Conservation (phyloP, 148 eudicot species). For the Talinum fruticosum region DNA sequence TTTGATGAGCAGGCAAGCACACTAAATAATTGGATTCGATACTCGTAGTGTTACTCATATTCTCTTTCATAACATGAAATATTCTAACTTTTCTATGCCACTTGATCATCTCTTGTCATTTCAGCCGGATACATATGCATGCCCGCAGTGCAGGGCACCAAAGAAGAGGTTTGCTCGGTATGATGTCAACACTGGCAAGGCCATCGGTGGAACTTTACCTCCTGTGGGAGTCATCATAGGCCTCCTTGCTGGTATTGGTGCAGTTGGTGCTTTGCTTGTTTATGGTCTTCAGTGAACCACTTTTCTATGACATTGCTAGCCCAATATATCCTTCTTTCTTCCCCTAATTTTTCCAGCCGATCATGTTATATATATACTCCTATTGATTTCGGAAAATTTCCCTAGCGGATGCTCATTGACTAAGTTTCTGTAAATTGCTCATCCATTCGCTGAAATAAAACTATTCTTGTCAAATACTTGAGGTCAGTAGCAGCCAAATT, state of each 20-base stretch:
- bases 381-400: no score
- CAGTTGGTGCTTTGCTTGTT: slow-evolving; percentile 77
- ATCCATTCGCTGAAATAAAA: no score
- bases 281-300: slow-evolving; percentile 79
- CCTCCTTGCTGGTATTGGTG: slow-evolving; percentile 76
- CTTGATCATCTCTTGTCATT: neutral
- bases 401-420: no score
- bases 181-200: slow-evolving; percentile 80
- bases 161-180: slow-evolving; percentile 92
- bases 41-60: no score
- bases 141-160: slow-evolving; percentile 94
- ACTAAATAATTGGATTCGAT: neutral
- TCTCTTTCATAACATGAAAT: neutral
- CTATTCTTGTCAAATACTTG: no score
- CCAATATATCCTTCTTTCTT: neutral
- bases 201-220: slow-evolving; percentile 80
- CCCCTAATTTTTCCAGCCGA: neutral
- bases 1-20: slow-evolving; percentile 86
- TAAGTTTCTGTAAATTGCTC: no score
- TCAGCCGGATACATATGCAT: slow-evolving; percentile 80
- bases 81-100: neutral
- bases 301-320: neutral
- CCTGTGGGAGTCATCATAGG: slow-evolving; percentile 90
- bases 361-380: no score
- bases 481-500: no score